phyloP scores from a whole-genome alignment of 2,329 filamentous ascomycete species.

The Cladorrhinum sp. region DNA sequence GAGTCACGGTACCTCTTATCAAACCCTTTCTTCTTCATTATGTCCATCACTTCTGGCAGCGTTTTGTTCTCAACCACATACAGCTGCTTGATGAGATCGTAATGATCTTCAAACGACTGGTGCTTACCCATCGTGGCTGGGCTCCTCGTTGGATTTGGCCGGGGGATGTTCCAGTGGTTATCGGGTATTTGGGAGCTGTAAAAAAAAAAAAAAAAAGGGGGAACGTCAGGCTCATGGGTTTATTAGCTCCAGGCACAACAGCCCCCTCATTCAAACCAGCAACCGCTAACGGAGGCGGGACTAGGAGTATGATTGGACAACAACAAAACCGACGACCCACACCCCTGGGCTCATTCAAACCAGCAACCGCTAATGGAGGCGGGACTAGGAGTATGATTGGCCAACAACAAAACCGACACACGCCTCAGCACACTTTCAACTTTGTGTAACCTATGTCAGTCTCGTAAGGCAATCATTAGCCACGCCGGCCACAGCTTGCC shows the following conservation, averaged over 20 bases:
- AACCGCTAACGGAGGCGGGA: neutral
- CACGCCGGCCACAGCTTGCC: neutral
- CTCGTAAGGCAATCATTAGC: neutral
- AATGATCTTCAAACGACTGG: neutral
- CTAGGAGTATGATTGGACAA: neutral
- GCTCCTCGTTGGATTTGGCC: neutral
- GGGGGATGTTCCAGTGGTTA: neutral
- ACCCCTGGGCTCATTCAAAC: neutral
- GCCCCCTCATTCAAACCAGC: neutral
- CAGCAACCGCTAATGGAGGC: neutral
- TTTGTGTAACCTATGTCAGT: neutral
- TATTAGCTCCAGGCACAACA: too few relatives aligned
- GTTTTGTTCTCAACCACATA: neutral
- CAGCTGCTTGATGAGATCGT: neutral
- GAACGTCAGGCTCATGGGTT: neutral
- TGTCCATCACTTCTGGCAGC: neutral
- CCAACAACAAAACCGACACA: neutral
- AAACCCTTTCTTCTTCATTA: neutral
- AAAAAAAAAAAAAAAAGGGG: neutral
- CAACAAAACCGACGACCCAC: neutral
- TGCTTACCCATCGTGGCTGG: neutral
- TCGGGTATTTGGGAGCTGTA: neutral
- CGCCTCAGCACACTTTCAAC: neutral
- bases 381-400: neutral
- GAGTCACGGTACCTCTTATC: neutral